These are phyloP conservation scores for Crithidia expoeki DNA, from an alignment of 208 protist species.

Conservation along the genomic window DNA sequence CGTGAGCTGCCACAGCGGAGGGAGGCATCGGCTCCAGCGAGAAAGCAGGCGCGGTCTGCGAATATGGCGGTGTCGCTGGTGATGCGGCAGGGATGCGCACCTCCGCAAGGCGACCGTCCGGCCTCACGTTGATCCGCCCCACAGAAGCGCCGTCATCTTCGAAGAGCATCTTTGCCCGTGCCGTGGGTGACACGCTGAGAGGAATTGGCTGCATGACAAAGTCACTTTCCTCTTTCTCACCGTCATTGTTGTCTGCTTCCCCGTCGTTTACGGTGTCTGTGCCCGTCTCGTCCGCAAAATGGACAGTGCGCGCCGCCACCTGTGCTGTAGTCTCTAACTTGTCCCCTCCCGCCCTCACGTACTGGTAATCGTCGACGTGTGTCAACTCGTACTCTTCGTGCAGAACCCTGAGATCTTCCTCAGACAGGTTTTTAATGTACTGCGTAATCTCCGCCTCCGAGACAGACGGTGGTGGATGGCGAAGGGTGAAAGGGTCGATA, in stretches of 20 bases:
- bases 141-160: slow-evolving; percentile 12
- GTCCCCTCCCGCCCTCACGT: slow-evolving; percentile 11
- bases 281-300: slow-evolving; percentile 6
- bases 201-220: background rate
- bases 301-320: slow-evolving; percentile 15
- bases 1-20: slow-evolving; percentile 14
- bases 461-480: slow-evolving; percentile 20
- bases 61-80: background rate
- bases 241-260: too few species aligned
- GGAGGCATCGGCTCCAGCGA: slow-evolving; percentile 27
- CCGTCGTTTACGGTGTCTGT: background rate
- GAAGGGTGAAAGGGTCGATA: slow-evolving; percentile 28
- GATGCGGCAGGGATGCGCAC: background rate
- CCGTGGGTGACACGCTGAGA: background rate
- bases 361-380: slow-evolving; percentile 24
- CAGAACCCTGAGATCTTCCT: slow-evolving; percentile 19
- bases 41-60: slow-evolving; percentile 9
- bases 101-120: background rate
- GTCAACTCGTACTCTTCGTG: slow-evolving; percentile 32
- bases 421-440: slow-evolving; percentile 17
- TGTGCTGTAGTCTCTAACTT: background rate
- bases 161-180: slow-evolving; percentile 14
- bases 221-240: background rate
- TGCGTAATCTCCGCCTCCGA: slow-evolving; percentile 25
- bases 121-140: background rate